phyloP scores from a whole-genome alignment of 129 eudicot genomes.

The Centella asiatica region DNA sequence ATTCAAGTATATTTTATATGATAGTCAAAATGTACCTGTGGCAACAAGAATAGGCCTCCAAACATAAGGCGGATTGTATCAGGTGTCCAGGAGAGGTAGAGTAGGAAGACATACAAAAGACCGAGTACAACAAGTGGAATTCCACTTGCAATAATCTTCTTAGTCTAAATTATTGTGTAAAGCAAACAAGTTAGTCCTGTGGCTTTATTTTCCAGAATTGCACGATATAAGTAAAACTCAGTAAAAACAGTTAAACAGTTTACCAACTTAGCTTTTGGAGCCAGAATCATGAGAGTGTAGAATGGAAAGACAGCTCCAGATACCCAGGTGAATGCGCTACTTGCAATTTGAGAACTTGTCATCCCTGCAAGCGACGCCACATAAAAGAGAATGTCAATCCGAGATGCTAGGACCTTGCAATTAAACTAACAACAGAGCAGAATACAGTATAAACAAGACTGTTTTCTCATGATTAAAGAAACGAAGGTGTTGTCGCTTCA shows the following conservation, averaged over 20 bases:
- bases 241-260: constrained; percentile 8
- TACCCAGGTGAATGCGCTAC: constrained; percentile 68
- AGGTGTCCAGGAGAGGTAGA: constrained; percentile 93
- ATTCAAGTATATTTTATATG: no score
- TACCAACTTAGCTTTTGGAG: constrained; percentile 84
- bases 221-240: not conserved
- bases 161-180: constrained; percentile 50
- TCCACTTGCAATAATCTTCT: constrained; percentile 63
- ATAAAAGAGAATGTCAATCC: not conserved
- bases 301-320: constrained; percentile 93
- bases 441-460: no score
- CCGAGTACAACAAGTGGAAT: constrained; percentile 74
- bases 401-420: not conserved
- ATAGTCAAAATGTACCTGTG: constrained; percentile 47
- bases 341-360: constrained; percentile 46
- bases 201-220: not conserved
- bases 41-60: constrained; percentile 88
- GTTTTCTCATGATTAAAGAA: no score
- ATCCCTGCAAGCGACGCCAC: constrained; percentile 44
- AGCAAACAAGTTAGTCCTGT: not conserved
- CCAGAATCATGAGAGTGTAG: constrained; percentile 87
- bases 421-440: not conserved
- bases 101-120: constrained; percentile 60
- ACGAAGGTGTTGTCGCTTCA: no score
- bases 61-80: constrained; percentile 77